Base-by-base conservation (phyloP, 1,284 basidiomycete species). In the Tylopilus orsonianus region DNA sequence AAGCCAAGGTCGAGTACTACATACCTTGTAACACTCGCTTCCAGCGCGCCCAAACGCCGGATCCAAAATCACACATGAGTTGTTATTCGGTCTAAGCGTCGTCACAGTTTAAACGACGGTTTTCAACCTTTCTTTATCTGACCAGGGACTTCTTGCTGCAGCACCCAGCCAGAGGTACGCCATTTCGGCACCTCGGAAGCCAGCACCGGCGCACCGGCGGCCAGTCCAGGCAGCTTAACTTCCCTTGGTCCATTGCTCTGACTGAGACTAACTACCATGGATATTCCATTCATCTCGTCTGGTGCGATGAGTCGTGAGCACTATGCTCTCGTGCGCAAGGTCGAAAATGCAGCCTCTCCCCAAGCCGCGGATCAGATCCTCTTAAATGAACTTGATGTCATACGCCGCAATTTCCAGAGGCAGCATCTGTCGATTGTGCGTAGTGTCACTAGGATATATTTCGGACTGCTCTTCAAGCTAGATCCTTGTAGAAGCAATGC, bases 221-320 rank as follows among this genome's bases (percentile, higher is more conserved):
- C 26, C 29, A 30, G 29, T 13, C 29, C 29, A 14, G 26, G 27
- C 14, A 46, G 20, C 13, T 12, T 47, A 18, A 29, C 35, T 3
- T 26, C 26, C 26, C 29, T 3, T 33, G 19, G 46, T 41, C 18
- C 30, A 32, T 37, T 30, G 22, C 45, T 35, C 19, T 37, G 22
- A 16, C 16, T 23, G 41, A 41, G 5, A 27, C n/a, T 9, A 9
- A 16, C 32, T 24, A 40, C 35, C 24, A 88, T 89, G 86, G 77
- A 88, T 36, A 77, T 87, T 12, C 83, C 87, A 7, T 90, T 86
- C 66, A 70, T 76, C 42, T 83, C 83, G 12, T 91, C 88, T 29
- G 85, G 86, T 33, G 87, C 88, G 19, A 72, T 85, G 53, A 87
- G 77, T 67, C 76, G 85, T 58, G 74, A 77, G 13, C 85, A 90